These are phyloP conservation scores for Gymnopus androsaceus DNA, from an alignment of 1,284 basidiomycete genomes.

Conservation along the genomic window DNA sequence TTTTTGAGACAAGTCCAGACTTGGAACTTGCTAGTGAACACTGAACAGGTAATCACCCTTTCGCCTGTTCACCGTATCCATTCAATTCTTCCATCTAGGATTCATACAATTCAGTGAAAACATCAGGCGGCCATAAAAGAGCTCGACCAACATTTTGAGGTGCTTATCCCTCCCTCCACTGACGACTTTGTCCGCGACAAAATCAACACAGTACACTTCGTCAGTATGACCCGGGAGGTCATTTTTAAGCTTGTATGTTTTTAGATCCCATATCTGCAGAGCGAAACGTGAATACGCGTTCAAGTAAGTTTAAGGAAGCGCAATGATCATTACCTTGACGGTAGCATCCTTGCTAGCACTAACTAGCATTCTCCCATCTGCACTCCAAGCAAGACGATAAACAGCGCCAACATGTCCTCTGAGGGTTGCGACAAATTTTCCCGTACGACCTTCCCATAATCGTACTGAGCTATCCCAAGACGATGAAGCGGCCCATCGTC, in stretches of 20 bases:
- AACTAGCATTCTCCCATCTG: slow-evolving; percentile 89
- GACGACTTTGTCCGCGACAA: slow-evolving; percentile 96
- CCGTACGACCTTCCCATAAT: slow-evolving; percentile 92
- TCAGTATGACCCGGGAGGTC: slow-evolving; percentile 97
- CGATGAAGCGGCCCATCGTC: slow-evolving; percentile 87
- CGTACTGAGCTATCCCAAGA: slow-evolving; percentile 93
- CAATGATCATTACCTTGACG: slow-evolving; percentile 68
- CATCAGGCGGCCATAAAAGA: background rate
- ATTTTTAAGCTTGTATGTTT: slow-evolving; percentile 90
- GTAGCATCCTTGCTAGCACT: slow-evolving; percentile 96
- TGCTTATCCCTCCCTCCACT: slow-evolving; percentile 83
- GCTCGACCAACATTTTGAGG: slow-evolving; percentile 71
- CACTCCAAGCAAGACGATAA: slow-evolving; percentile 93
- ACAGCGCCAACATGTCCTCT: slow-evolving; percentile 94
- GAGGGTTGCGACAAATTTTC: slow-evolving; percentile 90
- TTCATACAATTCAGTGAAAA: background rate
- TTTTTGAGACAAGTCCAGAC: no score
- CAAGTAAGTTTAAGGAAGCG: no score
- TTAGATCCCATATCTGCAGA: slow-evolving; percentile 87
- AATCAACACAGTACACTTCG: slow-evolving; percentile 98
- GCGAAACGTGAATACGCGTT: background rate
- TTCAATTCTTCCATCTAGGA: slow-evolving; percentile 39
- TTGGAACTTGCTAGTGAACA: no score
- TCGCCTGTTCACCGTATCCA: no score
- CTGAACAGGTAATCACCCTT: background rate